Conservation (phyloP, 805 yeast genomes). For the Sporopachydermia quercuum region DNA sequence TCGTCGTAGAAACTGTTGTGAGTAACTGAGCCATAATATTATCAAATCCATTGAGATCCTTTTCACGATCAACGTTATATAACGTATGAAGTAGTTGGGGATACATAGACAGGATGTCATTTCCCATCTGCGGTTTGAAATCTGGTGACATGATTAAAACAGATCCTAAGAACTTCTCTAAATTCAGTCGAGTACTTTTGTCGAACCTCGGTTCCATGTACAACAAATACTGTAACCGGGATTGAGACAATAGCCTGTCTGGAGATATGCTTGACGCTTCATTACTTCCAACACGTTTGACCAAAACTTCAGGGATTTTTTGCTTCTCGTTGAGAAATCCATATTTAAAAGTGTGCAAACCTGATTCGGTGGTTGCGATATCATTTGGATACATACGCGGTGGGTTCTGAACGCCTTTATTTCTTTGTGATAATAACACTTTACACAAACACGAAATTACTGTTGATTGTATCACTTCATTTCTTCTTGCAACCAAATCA, state of each 20-base stretch:
- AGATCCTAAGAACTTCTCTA: not conserved
- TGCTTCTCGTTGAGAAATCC: not conserved
- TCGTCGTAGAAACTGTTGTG: not conserved
- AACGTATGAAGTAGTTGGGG: not conserved
- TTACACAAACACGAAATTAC: not conserved
- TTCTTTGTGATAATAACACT: not conserved
- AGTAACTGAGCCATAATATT: slow-evolving; percentile 2
- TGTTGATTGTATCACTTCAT: not conserved
- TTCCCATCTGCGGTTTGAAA: not conserved
- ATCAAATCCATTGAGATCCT: not conserved
- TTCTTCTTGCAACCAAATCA: not conserved
- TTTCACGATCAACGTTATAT: not conserved
- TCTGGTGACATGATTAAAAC: not conserved
- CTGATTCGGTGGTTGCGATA: not conserved
- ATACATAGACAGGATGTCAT: not conserved
- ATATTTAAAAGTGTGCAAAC: not conserved
- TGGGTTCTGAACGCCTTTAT: not conserved
- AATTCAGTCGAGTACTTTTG: not conserved
- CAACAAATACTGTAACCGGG: not conserved
- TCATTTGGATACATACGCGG: not conserved
- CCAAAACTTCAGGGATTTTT: not conserved
- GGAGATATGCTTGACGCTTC: not conserved
- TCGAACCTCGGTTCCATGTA: not conserved
- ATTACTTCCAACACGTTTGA: no score
- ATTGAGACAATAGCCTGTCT: not conserved